Percentiles rank a stretch among this genome's conserved stretches.
phyloP scores from a whole-genome alignment of 192 early-diverging fungal species.

The Coemansia sp. region DNA sequence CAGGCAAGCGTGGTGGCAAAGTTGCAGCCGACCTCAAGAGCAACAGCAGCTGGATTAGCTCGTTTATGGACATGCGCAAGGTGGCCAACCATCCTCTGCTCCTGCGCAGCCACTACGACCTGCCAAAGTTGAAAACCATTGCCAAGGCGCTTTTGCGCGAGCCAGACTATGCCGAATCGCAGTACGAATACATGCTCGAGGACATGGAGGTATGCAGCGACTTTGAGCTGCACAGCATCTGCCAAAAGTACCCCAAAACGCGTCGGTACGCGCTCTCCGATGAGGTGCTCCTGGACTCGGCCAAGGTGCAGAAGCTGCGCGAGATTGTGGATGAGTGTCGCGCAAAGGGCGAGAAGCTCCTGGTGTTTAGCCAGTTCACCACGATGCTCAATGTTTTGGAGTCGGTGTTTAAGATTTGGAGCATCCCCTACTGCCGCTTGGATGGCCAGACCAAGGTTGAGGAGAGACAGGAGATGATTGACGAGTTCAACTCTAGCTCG shows the following conservation, averaged over 20 bases:
- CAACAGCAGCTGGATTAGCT: constrained; percentile 45
- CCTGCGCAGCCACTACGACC: constrained; percentile 60
- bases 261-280: constrained; percentile 49
- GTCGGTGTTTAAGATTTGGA: constrained; percentile 55
- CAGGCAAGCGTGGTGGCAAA: neutral
- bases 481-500: constrained; percentile 68
- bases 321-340: constrained; percentile 52
- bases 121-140: constrained; percentile 59
- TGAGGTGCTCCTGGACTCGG: constrained; percentile 65
- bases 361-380: constrained; percentile 89
- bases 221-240: constrained; percentile 76
- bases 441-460: constrained; percentile 68
- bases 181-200: constrained; percentile 70
- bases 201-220: constrained; percentile 87
- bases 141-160: constrained; percentile 66
- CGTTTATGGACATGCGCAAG: constrained; percentile 82
- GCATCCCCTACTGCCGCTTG: constrained; percentile 44
- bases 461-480: constrained; percentile 73
- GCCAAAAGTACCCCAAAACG: constrained; percentile 37
- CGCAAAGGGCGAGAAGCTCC: constrained; percentile 40
- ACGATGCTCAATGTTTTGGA: constrained; percentile 78
- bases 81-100: constrained; percentile 82
- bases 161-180: constrained; percentile 70
- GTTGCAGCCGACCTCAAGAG: constrained; percentile 5
- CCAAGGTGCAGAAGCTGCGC: constrained; percentile 67